Base-by-base conservation (phyloP, 352 stramenopile species). In the Globisporangium radiosum region DNA sequence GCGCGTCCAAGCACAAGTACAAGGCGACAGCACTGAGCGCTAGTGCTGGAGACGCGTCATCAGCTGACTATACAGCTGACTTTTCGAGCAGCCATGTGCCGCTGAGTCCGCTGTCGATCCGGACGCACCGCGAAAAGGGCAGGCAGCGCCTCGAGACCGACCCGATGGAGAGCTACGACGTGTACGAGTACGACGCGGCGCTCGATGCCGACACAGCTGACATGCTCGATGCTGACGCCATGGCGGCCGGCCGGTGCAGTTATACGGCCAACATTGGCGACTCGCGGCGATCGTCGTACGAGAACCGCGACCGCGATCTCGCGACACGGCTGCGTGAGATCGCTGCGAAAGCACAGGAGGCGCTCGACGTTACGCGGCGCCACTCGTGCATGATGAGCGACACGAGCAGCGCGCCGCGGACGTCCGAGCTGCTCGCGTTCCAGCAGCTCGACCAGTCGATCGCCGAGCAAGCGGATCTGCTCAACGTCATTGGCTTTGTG, bases 361-460 rank as follows among this genome's bases (percentile, higher is more conserved):
- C 76, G 8, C 59, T 88, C 59, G 80, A 90, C 17, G 66, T 77
- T 43, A 90, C 80, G 33, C 75, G 76, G 45, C 80, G 80, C 58
- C 87, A 88, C 58, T 88, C 78, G 58, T 83, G 69, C 55, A 78
- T 90, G 72, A 87, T 90, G 80, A 90, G 80, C 60, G 80, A 90
- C 60, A 87, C 78, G 40, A 84, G 70, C 58, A 88, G 78, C 49
- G 77, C 77, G 4, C 79, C 79, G 48, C 75, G 80, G 14, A 65
- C 75, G 47, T 90, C 80, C 44, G 77, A 90, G 65, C 64, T 87
- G 52, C 64, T 71, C 14, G 71, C 76, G 45, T 88, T 88, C 64
- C 78, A 86, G 59, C 66, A 87, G 13, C 64, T 90, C 43, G 78
- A 90, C 58, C 78, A 82, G 61, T 87, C 75, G 50, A 90, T 90